These are phyloP conservation scores for Thuja plicata DNA, from an alignment of 83 land plant genomes.

Conservation along the genomic window DNA sequence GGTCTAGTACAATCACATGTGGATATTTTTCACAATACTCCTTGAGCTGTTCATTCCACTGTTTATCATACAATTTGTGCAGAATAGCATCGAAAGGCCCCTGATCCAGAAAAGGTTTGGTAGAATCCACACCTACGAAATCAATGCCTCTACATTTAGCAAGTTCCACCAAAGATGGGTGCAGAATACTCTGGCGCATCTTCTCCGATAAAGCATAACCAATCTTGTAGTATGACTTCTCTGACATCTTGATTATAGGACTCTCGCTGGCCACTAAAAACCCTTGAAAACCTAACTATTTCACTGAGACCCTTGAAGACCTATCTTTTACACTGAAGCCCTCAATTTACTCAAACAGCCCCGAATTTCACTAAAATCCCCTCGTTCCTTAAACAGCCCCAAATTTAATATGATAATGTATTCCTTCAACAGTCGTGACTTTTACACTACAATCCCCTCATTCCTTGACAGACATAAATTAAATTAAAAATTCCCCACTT, in stretches of 20 bases:
- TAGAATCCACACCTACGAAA: slow-evolving; percentile 29
- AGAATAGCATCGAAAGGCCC: slow-evolving; percentile 57
- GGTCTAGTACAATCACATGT: slow-evolving; percentile 35
- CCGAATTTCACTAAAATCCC: not conserved
- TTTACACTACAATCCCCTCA: not conserved
- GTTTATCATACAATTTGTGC: slow-evolving; percentile 39
- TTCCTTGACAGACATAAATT: not conserved
- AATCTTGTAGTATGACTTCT: not conserved
- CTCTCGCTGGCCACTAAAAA: not conserved
- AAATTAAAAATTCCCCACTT: no score
- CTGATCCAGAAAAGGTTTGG: slow-evolving; percentile 30
- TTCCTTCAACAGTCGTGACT: not conserved
- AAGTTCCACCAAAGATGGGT: slow-evolving; percentile 34
- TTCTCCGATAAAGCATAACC: slow-evolving; percentile 46
- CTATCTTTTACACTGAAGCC: not conserved
- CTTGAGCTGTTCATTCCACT: slow-evolving; percentile 25
- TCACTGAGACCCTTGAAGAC: not conserved
- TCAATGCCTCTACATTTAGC: slow-evolving; percentile 35
- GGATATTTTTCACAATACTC: slow-evolving; percentile 37
- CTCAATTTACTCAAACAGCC: not conserved
- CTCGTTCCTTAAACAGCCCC: not conserved
- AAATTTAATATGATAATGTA: not conserved
- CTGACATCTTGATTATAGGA: not conserved
- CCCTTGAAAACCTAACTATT: not conserved
- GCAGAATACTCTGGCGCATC: slow-evolving; percentile 41